These are phyloP conservation scores for Vicia villosa DNA, from an alignment of 306 rosid genomes.

Conservation along the genomic window DNA sequence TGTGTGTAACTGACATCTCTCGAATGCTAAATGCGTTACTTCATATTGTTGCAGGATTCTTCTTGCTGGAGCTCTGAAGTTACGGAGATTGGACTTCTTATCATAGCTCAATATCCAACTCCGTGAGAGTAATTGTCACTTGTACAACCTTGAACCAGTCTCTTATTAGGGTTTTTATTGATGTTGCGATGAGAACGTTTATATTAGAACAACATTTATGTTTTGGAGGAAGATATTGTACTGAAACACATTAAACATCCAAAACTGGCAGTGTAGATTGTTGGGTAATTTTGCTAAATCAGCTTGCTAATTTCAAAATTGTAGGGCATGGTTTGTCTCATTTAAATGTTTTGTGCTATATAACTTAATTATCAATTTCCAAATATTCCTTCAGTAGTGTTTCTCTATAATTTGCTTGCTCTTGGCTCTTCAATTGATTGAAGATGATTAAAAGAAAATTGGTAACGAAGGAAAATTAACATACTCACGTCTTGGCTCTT, in stretches of 20 bases:
- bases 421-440: background rate
- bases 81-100: constrained; percentile 21
- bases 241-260: constrained; percentile 34
- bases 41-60: constrained; percentile 32
- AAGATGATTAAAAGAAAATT: background rate
- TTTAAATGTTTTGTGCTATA: background rate
- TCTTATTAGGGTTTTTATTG: constrained; percentile 28
- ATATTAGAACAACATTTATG: constrained; percentile 29
- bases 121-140: constrained; percentile 27
- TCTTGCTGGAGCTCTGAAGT: constrained; percentile 34
- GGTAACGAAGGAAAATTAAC: too few species aligned
- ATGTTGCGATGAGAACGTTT: constrained; percentile 35
- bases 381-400: background rate
- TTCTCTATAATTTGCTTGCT: background rate
- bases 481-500: too few species aligned
- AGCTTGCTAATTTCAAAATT: constrained; percentile 31
- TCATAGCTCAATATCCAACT: constrained; percentile 25
- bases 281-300: constrained; percentile 13
- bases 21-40: background rate
- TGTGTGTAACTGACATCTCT: background rate
- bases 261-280: constrained; percentile 39
- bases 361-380: constrained; percentile 17
- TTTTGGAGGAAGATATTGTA: constrained; percentile 32
- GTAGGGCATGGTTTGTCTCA: constrained; percentile 20
- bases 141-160: constrained; percentile 44